These are phyloP conservation scores for Diophrys sp. DNA, from an alignment of 73 alveolate species.

Conservation along the genomic window DNA sequence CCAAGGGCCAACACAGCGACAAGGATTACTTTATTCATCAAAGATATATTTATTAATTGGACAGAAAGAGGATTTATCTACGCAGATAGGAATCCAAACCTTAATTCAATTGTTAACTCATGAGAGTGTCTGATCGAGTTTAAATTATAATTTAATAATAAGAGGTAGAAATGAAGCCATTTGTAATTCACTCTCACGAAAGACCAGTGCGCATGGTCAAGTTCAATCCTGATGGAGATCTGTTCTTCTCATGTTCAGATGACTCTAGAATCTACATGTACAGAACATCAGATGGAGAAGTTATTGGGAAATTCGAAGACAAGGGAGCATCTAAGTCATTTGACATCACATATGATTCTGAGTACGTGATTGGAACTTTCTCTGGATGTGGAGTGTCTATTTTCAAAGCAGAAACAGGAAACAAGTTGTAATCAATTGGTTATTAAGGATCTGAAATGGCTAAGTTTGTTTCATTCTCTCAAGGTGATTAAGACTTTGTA, in stretches of 20 bases:
- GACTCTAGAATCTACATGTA: conserved; percentile 80
- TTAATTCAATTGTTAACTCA: too few species aligned
- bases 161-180: conserved; percentile 83
- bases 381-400: conserved; percentile 57
- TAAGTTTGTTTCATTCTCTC: conserved; percentile 46
- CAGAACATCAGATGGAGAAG: conserved; percentile 76
- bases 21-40: neutral
- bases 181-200: conserved; percentile 82
- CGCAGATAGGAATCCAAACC: too few species aligned
- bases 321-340: conserved; percentile 85
- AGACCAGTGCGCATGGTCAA: conserved; percentile 81
- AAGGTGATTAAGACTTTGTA: conserved; percentile 50
- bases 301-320: conserved; percentile 82
- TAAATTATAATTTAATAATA: neutral
- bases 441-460: conserved; percentile 14
- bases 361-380: conserved; percentile 77
- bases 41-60: neutral
- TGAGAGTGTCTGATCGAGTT: too few species aligned
- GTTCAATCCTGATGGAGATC: conserved; percentile 88
- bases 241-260: conserved; percentile 84
- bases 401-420: conserved; percentile 60
- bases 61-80: too few species aligned
- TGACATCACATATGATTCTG: conserved; percentile 78
- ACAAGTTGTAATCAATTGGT: conserved; percentile 11
- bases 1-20: neutral